Conservation (phyloP, 768 basidiomycete species). For the Suillus plorans region DNA sequence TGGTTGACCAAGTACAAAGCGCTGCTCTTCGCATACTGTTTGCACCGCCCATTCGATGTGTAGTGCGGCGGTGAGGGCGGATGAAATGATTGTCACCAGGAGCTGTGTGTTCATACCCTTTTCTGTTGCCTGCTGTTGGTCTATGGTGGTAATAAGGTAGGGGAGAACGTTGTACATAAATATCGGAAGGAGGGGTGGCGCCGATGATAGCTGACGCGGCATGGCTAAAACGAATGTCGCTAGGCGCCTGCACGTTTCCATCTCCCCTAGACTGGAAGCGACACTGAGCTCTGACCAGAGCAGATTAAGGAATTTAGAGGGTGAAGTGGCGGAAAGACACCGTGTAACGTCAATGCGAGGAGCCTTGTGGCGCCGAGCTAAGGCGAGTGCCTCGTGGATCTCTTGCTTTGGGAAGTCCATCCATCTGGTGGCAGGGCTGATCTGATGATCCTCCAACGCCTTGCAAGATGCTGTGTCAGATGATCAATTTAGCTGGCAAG, state of each 20-base stretch:
- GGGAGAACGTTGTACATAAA: constrained; percentile 73
- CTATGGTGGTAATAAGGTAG: constrained; percentile 51
- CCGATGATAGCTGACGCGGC: constrained; percentile 46
- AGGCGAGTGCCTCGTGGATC: constrained; percentile 54
- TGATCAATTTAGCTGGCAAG: not conserved
- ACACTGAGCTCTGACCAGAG: constrained; percentile 68
- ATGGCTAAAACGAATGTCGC: constrained; percentile 67
- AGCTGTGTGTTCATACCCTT: constrained; percentile 60
- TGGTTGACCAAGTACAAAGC: constrained; percentile 56
- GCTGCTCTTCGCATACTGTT: constrained; percentile 49
- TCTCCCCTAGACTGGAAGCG: constrained; percentile 55
- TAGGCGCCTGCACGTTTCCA: constrained; percentile 62
- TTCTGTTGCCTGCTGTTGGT: constrained; percentile 52
- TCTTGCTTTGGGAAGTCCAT: constrained; percentile 55
- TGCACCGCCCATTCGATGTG: constrained; percentile 72
- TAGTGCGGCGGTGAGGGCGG: constrained; percentile 62
- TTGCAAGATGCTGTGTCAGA: constrained; percentile 17
- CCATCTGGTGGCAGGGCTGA: constrained; percentile 36
- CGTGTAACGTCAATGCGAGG: constrained; percentile 65
- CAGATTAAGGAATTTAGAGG: constrained; percentile 59
- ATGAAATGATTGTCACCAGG: constrained; percentile 62
- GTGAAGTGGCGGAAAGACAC: constrained; percentile 57
- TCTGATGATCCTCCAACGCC: constrained; percentile 18
- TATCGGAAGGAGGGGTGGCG: constrained; percentile 68
- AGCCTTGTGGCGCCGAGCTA: constrained; percentile 61